Conservation (phyloP, 306 rosid genomes). For the Carpinus fangiana region DNA sequence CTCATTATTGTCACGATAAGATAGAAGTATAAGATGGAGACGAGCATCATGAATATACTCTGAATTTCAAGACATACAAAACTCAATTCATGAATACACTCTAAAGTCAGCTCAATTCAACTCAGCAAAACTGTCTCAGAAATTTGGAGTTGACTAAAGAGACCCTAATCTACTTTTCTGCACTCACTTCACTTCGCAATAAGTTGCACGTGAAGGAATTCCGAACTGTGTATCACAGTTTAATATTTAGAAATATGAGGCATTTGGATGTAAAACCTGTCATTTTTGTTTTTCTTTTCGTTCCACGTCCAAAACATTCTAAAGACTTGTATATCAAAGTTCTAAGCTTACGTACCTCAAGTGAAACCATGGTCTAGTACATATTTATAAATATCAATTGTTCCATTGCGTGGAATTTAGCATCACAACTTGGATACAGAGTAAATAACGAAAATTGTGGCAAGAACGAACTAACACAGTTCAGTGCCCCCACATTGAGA, state of each 20-base stretch:
- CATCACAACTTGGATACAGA: not conserved
- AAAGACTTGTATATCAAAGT: not conserved
- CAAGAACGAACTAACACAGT: not conserved
- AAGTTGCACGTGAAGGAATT: conserved; percentile 3
- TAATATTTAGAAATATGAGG: not conserved
- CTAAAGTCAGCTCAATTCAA: not conserved
- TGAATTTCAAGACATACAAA: not conserved
- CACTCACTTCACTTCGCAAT: not conserved
- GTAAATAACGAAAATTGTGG: not conserved
- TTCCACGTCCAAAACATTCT: conserved; percentile 1
- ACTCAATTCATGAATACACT: not conserved
- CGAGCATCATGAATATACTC: not conserved
- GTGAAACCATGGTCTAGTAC: not conserved
- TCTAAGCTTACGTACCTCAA: not conserved
- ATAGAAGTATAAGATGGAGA: not conserved
- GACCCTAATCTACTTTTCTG: not conserved
- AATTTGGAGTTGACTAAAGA: not conserved
- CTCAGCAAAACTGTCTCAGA: not conserved
- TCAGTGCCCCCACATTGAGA: not conserved
- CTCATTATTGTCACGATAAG: not conserved
- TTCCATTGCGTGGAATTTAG: not conserved
- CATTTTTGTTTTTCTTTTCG: not conserved
- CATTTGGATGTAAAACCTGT: not conserved
- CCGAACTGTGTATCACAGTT: not conserved
- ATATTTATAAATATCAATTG: not conserved